Conservation (phyloP, 495 filamentous ascomycete genomes). For the Lophiotrema nucula region DNA sequence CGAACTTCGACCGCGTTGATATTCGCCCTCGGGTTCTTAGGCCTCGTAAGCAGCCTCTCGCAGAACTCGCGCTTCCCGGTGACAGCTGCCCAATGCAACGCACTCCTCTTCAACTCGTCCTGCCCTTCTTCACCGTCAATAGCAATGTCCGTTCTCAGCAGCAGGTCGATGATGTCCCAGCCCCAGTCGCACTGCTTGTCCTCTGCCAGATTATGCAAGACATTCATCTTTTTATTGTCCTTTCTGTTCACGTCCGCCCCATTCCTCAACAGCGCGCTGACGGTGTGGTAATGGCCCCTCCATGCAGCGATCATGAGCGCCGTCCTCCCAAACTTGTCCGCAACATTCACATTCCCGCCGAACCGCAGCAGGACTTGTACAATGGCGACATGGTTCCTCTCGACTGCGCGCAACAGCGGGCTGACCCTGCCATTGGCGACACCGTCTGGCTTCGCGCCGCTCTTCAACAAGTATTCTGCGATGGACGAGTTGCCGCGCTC, state of each 20-base stretch:
- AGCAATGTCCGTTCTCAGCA: conserved; percentile 47
- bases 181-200: conserved; percentile 57
- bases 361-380: conserved; percentile 48
- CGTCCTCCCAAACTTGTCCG: conserved; percentile 53
- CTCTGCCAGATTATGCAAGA: conserved; percentile 56
- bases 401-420: conserved; percentile 53
- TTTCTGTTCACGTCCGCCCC: conserved; percentile 48
- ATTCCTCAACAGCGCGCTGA: conserved; percentile 51
- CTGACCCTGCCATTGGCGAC: conserved; percentile 44
- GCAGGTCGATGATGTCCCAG: conserved; percentile 48
- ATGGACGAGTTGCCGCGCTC: conserved; percentile 49
- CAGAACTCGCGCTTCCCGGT: conserved; percentile 58
- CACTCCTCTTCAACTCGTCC: conserved; percentile 53
- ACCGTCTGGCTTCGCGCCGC: conserved; percentile 49
- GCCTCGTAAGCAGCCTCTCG: conserved; percentile 52
- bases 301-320: conserved; percentile 61
- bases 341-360: conserved; percentile 44
- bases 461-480: conserved; percentile 48
- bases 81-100: conserved; percentile 64
- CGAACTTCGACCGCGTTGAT: conserved; percentile 56
- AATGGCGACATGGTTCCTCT: conserved; percentile 50
- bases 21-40: conserved; percentile 45
- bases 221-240: conserved; percentile 46
- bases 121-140: conserved; percentile 47
- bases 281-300: conserved; percentile 53